Percentiles rank a stretch among this genome's conserved stretches.
Evolutionary conservation across 768 basidiomycete genomes (phyloP).

Genomic region (Rhodotorula diobovata): DNA sequence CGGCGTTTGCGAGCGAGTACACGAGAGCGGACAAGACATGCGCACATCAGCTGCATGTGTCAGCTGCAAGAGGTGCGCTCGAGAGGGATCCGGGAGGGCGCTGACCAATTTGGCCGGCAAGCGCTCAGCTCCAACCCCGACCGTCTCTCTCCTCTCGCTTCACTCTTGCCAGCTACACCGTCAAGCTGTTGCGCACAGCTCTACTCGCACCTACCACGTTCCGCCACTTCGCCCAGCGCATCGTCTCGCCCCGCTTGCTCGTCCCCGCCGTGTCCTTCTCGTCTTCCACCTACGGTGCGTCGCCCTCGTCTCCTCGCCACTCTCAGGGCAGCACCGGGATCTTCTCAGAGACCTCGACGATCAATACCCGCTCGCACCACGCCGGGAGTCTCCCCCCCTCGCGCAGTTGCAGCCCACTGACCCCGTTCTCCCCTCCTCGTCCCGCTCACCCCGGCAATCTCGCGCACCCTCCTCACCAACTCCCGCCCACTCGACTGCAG

Average conservation of each 20-base stretch:
- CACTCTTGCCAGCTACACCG: too few species aligned
- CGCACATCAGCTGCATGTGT: too few species aligned
- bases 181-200: neutral
- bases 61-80: too few species aligned
- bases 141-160: neutral
- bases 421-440: neutral
- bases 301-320: neutral
- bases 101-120: too few species aligned
- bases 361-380: too few species aligned
- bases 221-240: neutral
- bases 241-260: neutral
- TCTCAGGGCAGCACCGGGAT: too few species aligned
- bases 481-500: neutral
- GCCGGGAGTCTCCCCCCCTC: too few species aligned
- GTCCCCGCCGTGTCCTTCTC: slow-evolving; percentile 17
- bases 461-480: neutral
- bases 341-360: too few species aligned
- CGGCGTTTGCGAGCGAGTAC: too few species aligned
- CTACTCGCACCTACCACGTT: neutral
- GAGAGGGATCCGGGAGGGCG: too few species aligned
- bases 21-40: too few species aligned
- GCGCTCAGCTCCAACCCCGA: too few species aligned
- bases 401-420: neutral
- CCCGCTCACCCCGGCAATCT: neutral
- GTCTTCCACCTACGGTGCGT: neutral